Evolutionary conservation across 2,329 filamentous ascomycete species (phyloP), one percentile per base, ranked within the genome.

Genomic region (Sporothrix sp.): DNA sequence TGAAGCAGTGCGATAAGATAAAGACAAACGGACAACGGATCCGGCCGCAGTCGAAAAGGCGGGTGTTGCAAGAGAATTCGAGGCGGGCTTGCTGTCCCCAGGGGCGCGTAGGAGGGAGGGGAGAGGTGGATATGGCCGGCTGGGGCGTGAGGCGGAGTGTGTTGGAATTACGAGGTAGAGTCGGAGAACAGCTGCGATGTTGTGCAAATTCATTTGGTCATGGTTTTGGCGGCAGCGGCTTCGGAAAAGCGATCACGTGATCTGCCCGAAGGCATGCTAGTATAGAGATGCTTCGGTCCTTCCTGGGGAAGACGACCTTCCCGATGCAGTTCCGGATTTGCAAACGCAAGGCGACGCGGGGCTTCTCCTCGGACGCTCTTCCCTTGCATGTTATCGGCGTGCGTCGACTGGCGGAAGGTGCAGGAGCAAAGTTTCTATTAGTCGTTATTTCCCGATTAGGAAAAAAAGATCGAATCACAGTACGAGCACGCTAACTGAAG

Each of bases 381-480:
- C 45, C 35, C 36, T 13, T 16, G 32, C 16, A 2, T 33, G 37
- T 25, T 51, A 46, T 40, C 36, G 23, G 36, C 8, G 28, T 20
- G 35, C 36, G 43, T 44, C 42, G 37, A 48, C 28, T 43, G 37
- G 43, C 23, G 42, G 36, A 13, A 25, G 18, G 18, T 20, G n/a
- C 16, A 16, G 11, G 42, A 14, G 18, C 23, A n/a, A n/a, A 14
- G 21, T 37, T 47, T 37, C 28, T 51, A 33, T 42, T 42, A 51
- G 43, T 51, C 28, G 37, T 36, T 42, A 51, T 52, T 48, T 44
- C 45, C 50, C 32, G 25, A 50, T 50, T 49, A 40, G 45, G 51
- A 37, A 50, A 49, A 52, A 52, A 49, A 52, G 25, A 52, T 50
- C 44, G 50, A 48, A n/a, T 32, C 48, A n/a, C 27, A 35, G 14